Conservation (phyloP, 495 filamentous ascomycete genomes). For the Rostrohypoxylon terebratum region DNA sequence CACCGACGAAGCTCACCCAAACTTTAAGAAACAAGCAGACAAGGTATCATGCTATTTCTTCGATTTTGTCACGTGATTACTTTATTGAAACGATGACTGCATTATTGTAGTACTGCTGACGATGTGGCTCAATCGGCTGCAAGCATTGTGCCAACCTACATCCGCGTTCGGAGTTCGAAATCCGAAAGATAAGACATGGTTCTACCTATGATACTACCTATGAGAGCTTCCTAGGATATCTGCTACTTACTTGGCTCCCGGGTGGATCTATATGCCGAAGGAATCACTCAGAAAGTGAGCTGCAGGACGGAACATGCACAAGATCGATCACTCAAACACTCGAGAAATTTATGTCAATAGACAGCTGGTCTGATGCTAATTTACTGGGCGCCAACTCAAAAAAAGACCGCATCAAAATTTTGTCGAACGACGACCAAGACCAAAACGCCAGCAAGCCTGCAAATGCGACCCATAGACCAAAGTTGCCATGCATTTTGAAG, state of each 20-base stretch:
- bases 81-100: too few species aligned
- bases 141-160: too few species aligned
- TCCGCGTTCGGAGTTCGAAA: too few species aligned
- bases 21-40: too few species aligned
- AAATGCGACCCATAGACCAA: constrained; percentile 28
- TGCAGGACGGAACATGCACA: not conserved
- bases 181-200: too few species aligned
- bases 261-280: not conserved
- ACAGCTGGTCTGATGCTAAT: constrained; percentile 31
- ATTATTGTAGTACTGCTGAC: too few species aligned
- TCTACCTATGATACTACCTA: too few species aligned
- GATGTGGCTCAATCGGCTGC: too few species aligned
- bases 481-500: constrained; percentile 42
- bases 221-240: not conserved
- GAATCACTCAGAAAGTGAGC: not conserved
- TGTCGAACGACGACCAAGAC: constrained; percentile 13
- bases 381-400: constrained; percentile 20
- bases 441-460: constrained; percentile 40
- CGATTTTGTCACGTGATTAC: too few species aligned
- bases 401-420: constrained; percentile 10
- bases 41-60: too few species aligned
- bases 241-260: not conserved
- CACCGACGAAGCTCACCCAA: not conserved
- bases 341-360: constrained; percentile 28
- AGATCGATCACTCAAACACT: constrained; percentile 11